Base-by-base conservation (phyloP, 176 grass and related monocot species). In the Elaeis guineensis region DNA sequence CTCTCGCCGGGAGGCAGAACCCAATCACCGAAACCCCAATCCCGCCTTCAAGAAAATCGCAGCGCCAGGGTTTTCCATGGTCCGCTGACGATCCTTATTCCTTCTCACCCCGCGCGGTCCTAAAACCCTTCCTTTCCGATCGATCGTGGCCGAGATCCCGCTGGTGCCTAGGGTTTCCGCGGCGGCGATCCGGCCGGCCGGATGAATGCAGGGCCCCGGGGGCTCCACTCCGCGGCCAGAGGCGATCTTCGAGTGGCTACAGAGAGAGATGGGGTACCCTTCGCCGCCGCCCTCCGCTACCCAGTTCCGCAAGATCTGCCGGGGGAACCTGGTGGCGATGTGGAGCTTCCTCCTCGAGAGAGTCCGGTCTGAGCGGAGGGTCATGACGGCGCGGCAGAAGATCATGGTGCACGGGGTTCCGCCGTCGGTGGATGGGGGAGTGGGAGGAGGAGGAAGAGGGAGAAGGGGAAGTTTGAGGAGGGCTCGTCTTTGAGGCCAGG, bases 281-380 rank as follows among this genome's bases (percentile, higher is more conserved):
- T 85, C 82, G 59, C 62, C 93, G 12, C 78, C 76, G 23, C 87
- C 87, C 3, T 75, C 93, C 1, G 69, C 79, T 17, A 87, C 91
- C 15, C 93, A 92, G 73, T 78, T 98, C 3, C 93, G 84, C 79
- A 98, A 98, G 87, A 98, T 98, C 93, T 98, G 93, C 77, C 84
- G 93, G 49, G 93, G 93, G 54, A 98, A 97, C 76, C 91, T 97
- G 93, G 82, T 98, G 69, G 87, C 87, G 21, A 69, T 92, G 48
- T 89, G 93, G 93, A 78, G 76, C 59, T 98, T 98, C 84, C 93
- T 97, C 28, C 75, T 92, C 72, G 81, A 79, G 57, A 78, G 87
- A 8, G 87, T 97, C 73, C 87, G 87, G 61, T 97, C 87, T 17
- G 93, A 97, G 81, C 81, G 76, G 30, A 89, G 87, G 57, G 84